Base-by-base conservation (phyloP, 805 yeast genomes). In the Candida sphagnicola region DNA sequence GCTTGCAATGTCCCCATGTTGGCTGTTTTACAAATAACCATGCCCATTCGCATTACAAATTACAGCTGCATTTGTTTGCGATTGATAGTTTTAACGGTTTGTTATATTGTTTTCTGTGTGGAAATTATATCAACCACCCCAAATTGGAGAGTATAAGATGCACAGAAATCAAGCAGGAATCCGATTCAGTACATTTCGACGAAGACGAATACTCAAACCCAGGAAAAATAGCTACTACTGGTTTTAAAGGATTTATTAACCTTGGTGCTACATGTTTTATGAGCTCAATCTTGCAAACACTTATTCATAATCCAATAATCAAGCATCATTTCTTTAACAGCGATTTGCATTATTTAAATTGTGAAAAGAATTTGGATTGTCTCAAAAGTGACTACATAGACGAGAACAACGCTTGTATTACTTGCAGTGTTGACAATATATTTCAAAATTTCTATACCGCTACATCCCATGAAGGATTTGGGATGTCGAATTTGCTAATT, bases 201-300 rank as follows among this genome's bases (percentile, higher is more conserved):
- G 8, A 6, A 12, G 31, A 19, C 2, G 23, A 31, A 21, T 44
- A 44, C 17, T 23, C 39, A 3, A 45, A 46, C 28, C 85, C 87
- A 25, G 57, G 67, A 15, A 61, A 54, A 49, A 74, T 73, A 37
- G 83, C 90, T 1, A 69, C 78, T 4, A 74, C 80, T n/a, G 98
- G 97, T 0, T 65, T 93, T 15, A 75, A 85, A 37, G 99, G 99
- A 3, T 77, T 93, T 49, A 81, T 88, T 37, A 91, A 91, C 58
- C 79, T 91, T 81, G 99, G 99, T 0, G 85, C 99, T 0, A 93
- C 99, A 0, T 93, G 99, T 65, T 93, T 88, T 65, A 91, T 93
- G 87, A 85, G 95, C 49, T 84, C 91, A 26, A 79, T 90, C n/a
- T 62, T 93, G 29, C 99, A 93, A 64, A 78, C 95, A 0, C 63